Conservation (phyloP, 257 asterid species). For the Agastache rugosa region DNA sequence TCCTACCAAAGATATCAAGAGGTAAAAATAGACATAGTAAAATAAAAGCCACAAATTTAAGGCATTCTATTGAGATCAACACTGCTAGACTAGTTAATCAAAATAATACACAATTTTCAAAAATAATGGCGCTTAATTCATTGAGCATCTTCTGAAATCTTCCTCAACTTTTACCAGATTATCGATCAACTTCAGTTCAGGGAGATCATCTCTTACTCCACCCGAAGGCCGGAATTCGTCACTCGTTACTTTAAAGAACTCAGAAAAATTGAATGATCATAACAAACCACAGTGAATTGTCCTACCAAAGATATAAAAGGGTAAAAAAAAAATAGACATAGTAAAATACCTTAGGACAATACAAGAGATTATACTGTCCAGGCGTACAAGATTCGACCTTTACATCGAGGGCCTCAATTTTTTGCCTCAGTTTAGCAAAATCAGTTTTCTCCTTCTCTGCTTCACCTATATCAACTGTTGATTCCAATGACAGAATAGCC, state of each 20-base stretch:
- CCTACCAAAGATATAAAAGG: background rate
- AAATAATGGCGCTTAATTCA: background rate
- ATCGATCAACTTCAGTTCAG: background rate
- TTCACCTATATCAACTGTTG: slow-evolving; percentile 31
- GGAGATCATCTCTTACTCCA: background rate
- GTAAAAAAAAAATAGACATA: slow-evolving; percentile 23
- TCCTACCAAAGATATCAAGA: background rate
- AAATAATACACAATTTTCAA: background rate
- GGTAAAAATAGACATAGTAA: slow-evolving; percentile 10
- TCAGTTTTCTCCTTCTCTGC: slow-evolving; percentile 45
- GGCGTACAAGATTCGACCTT: slow-evolving; percentile 55
- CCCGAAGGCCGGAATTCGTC: background rate
- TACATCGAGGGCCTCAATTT: slow-evolving; percentile 52
- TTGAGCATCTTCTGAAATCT: background rate
- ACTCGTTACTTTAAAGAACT: background rate
- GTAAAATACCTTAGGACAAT: slow-evolving; percentile 66
- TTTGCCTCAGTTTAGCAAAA: slow-evolving; percentile 41
- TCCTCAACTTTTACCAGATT: background rate
- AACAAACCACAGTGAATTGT: background rate
- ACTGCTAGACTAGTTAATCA: background rate
- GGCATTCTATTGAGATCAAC: too few species aligned
- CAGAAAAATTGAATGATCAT: background rate
- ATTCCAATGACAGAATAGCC: slow-evolving; percentile 13
- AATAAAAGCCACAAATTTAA: slow-evolving; percentile 18
- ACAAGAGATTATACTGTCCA: slow-evolving; percentile 56